These are phyloP conservation scores for Leccinum cinnamomeum DNA, from an alignment of 1,284 basidiomycete species.

Conservation along the genomic window DNA sequence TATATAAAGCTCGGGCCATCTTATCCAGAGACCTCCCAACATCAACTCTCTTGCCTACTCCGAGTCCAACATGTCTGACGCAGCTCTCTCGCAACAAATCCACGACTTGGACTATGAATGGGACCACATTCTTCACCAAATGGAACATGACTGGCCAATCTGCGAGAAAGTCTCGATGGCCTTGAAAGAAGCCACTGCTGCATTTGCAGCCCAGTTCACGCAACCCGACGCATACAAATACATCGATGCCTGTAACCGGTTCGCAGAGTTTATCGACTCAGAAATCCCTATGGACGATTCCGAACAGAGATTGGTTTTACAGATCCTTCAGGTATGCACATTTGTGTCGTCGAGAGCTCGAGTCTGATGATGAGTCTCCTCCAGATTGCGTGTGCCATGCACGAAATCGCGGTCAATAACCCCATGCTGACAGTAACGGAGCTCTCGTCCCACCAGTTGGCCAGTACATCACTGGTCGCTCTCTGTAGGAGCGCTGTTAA, in stretches of 20 bases:
- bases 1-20: slow-evolving; percentile 17
- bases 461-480: slow-evolving; percentile 9
- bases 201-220: slow-evolving; percentile 16
- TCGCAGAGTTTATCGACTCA: slow-evolving; percentile 18
- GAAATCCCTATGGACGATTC: background rate
- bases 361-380: slow-evolving; percentile 4
- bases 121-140: slow-evolving; percentile 4
- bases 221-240: slow-evolving; percentile 15
- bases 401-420: slow-evolving; percentile 26
- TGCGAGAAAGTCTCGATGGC: slow-evolving; percentile 3
- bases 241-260: slow-evolving; percentile 12
- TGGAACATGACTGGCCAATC: background rate
- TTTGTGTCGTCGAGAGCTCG: background rate
- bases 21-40: background rate
- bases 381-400: slow-evolving; percentile 27
- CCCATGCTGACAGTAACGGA: slow-evolving; percentile 9
- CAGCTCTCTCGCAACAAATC: background rate
- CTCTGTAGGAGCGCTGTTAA: slow-evolving; percentile 16
- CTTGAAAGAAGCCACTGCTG: slow-evolving; percentile 15
- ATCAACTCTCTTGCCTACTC: background rate
- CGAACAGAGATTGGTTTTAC: slow-evolving; percentile 22
- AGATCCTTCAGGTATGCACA: slow-evolving; percentile 23
- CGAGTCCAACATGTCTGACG: slow-evolving; percentile 11
- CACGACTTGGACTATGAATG: background rate
- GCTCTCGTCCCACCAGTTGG: slow-evolving; percentile 12